Evolutionary conservation across 2,329 filamentous ascomycete species (phyloP).

Genomic region (Colletotrichum viniferum): DNA sequence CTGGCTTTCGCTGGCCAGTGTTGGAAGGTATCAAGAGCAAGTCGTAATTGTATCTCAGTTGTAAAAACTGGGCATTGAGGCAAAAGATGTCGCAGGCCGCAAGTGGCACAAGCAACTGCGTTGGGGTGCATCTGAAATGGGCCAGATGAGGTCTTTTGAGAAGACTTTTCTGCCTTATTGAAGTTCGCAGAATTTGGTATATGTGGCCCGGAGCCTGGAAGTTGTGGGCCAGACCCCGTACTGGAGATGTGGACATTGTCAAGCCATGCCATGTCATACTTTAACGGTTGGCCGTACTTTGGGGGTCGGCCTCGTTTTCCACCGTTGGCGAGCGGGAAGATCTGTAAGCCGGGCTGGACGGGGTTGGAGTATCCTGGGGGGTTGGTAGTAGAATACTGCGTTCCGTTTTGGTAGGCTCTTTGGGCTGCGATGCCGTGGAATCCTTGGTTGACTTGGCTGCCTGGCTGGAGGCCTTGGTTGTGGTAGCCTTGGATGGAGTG

Average conservation of each 20-base stretch:
- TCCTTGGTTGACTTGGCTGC: background rate
- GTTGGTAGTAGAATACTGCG: background rate
- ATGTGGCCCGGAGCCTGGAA: background rate
- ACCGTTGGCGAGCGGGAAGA: background rate
- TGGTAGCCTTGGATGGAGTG: background rate
- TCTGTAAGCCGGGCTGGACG: background rate
- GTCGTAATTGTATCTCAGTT: slow-evolving; percentile 14
- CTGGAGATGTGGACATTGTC: background rate
- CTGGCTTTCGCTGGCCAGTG: background rate
- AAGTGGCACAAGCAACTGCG: background rate
- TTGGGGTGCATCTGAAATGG: slow-evolving; percentile 1
- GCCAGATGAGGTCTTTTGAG: background rate
- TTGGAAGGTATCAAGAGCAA: slow-evolving; percentile 16
- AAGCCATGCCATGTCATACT: slow-evolving; percentile 9
- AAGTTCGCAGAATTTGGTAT: background rate
- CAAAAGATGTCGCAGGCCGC: slow-evolving; percentile 3
- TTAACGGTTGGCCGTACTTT: background rate
- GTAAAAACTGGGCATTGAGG: background rate
- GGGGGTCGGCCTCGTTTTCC: background rate
- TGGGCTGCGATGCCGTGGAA: background rate
- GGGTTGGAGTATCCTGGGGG: background rate
- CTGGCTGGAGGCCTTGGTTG: background rate
- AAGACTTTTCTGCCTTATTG: background rate
- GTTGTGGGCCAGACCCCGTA: background rate
- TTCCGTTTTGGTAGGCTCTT: background rate